These are phyloP conservation scores for Pythium myriotylum DNA, from an alignment of 352 stramenopile genomes.

Conservation along the genomic window DNA sequence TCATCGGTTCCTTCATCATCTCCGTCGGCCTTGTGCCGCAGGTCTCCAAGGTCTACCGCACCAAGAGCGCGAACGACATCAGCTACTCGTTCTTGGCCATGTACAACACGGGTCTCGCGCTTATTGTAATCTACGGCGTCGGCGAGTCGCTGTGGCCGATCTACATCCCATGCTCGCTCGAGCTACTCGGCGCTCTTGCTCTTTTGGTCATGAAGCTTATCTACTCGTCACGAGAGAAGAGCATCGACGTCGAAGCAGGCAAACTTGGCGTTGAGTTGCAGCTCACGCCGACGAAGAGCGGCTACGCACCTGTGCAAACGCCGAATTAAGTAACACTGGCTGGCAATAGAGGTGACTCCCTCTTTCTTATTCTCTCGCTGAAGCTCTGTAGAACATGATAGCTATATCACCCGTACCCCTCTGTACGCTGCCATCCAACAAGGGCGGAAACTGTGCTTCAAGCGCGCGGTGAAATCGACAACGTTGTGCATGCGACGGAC, in stretches of 20 bases:
- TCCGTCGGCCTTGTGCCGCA: conserved; percentile 58
- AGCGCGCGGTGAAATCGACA: no score
- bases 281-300: not conserved
- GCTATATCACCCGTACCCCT: no score
- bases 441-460: no score
- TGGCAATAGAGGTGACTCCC: no score
- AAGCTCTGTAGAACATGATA: no score
- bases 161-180: conserved; percentile 54
- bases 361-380: no score
- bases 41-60: conserved; percentile 61
- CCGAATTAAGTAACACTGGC: not conserved
- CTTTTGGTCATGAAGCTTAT: conserved; percentile 52
- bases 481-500: no score
- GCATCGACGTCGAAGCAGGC: not conserved
- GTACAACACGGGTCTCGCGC: conserved; percentile 41
- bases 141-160: conserved; percentile 57
- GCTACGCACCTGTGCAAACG: not conserved
- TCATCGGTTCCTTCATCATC: conserved; percentile 65
- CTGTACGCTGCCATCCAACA: no score
- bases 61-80: conserved; percentile 63
- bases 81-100: conserved; percentile 50
- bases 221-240: conserved; percentile 22
- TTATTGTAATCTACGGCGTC: conserved; percentile 52
- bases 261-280: not conserved
- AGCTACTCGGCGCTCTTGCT: conserved; percentile 38